These are phyloP conservation scores for Nosema granulosis DNA, from an alignment of 371 early-diverging fungal genomes.

Conservation along the genomic window DNA sequence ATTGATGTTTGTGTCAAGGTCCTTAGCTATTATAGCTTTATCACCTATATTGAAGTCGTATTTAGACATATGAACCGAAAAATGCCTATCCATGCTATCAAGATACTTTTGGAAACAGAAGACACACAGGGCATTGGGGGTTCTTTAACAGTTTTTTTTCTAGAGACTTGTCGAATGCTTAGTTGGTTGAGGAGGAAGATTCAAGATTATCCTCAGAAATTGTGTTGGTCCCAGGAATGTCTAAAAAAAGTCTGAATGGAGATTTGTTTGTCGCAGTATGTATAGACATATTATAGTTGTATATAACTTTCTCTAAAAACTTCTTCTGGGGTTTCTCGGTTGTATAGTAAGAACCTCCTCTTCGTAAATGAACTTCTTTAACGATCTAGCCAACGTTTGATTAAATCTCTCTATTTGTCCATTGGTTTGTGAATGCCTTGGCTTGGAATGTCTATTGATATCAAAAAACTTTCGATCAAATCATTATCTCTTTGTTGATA, in stretches of 20 bases:
- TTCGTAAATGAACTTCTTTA: too few relatives aligned
- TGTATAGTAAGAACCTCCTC: neutral
- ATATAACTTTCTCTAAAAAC: neutral
- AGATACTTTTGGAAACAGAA: too few relatives aligned
- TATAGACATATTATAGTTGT: neutral
- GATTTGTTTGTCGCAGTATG: constrained; percentile 8
- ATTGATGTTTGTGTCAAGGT: neutral
- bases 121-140: too few relatives aligned
- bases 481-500: too few relatives aligned
- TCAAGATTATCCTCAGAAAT: too few relatives aligned
- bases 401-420: too few relatives aligned
- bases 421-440: too few relatives aligned
- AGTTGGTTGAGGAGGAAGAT: too few relatives aligned
- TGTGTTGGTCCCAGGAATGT: neutral
- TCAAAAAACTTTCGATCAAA: too few relatives aligned
- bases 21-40: neutral
- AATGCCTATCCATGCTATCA: too few relatives aligned
- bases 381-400: too few relatives aligned
- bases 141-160: neutral
- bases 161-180: neutral
- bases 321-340: neutral
- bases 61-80: neutral
- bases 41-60: neutral
- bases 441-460: too few relatives aligned
- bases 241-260: neutral